phyloP scores from a whole-genome alignment of 1,284 basidiomycete genomes.

The Trametes versicolor region DNA sequence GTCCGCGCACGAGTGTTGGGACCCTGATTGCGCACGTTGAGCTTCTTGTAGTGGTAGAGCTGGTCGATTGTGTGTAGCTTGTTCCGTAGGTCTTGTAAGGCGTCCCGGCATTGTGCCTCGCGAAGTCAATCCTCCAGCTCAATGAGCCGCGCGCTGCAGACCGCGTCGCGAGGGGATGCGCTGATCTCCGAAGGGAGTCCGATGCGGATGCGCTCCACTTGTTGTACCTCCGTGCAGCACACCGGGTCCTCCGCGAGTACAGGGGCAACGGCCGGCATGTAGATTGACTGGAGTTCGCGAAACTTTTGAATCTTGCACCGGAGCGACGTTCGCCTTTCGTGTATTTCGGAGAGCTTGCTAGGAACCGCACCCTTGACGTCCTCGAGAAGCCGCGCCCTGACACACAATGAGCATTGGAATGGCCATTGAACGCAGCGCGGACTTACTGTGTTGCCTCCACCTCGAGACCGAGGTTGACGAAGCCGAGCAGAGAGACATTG shows the following conservation, averaged over 20 bases:
- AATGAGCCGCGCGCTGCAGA: neutral
- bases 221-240: neutral
- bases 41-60: constrained; percentile 42
- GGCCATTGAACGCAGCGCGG: neutral
- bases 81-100: constrained; percentile 42
- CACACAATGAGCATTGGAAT: neutral
- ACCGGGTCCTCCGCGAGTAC: neutral
- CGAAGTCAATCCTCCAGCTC: constrained; percentile 42
- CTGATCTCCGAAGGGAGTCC: constrained; percentile 27
- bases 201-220: constrained; percentile 16
- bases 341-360: neutral
- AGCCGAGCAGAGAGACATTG: neutral
- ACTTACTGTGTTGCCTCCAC: neutral
- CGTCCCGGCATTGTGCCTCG: constrained; percentile 40
- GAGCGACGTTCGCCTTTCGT: constrained; percentile 15
- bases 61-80: constrained; percentile 40
- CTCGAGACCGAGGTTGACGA: neutral
- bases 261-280: constrained; percentile 21
- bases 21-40: constrained; percentile 40
- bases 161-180: neutral
- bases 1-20: constrained; percentile 36
- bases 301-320: constrained; percentile 14
- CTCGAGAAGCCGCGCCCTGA: too few relatives aligned
- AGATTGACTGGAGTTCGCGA: constrained; percentile 18
- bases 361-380: neutral